A percentile compares a stretch with the other conserved stretches of the same genome.
Evolutionary conservation across 2,329 filamentous ascomycete species (phyloP).

Genomic region (Ophiostoma sp.): DNA sequence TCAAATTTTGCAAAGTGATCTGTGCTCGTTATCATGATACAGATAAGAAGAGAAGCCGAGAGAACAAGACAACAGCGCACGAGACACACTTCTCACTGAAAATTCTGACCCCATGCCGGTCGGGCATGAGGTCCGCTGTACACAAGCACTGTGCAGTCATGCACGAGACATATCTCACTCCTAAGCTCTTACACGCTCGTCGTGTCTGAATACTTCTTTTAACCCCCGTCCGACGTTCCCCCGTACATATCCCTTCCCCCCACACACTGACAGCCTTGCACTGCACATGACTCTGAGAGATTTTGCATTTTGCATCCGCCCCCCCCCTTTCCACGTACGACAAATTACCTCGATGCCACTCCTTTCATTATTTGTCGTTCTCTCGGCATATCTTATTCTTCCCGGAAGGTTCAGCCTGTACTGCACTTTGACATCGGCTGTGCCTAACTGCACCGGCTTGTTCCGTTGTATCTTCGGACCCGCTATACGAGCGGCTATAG

Average conservation of each 20-base stretch:
- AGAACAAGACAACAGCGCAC: not conserved
- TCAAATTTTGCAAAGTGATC: not conserved
- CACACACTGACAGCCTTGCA: conserved; percentile 25
- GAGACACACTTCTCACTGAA: not conserved
- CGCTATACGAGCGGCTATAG: conserved; percentile 16
- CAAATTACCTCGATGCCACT: not conserved
- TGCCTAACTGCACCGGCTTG: conserved; percentile 9
- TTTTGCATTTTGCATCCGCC: conserved; percentile 11
- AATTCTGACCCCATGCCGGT: not conserved
- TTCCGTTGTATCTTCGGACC: conserved; percentile 11
- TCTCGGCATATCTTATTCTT: conserved; percentile 12
- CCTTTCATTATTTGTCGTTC: not conserved
- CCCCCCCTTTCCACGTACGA: not conserved
- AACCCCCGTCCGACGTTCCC: not conserved
- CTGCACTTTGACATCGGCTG: not conserved
- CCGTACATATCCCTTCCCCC: conserved; percentile 15
- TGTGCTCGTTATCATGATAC: conserved; percentile 3
- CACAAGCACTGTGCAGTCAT: not conserved
- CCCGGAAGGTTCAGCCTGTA: not conserved
- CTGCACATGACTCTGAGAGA: conserved; percentile 22
- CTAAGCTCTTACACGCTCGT: not conserved
- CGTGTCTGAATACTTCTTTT: not conserved
- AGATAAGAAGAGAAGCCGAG: conserved; percentile 9
- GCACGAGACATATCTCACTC: not conserved
- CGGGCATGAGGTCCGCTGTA: conserved; percentile 6